A percentile compares a stretch with the other conserved stretches of the same genome.
These are phyloP conservation scores for Talaromyces rugulosus DNA, from an alignment of 2,329 filamentous ascomycete genomes.

Conservation along the genomic window DNA sequence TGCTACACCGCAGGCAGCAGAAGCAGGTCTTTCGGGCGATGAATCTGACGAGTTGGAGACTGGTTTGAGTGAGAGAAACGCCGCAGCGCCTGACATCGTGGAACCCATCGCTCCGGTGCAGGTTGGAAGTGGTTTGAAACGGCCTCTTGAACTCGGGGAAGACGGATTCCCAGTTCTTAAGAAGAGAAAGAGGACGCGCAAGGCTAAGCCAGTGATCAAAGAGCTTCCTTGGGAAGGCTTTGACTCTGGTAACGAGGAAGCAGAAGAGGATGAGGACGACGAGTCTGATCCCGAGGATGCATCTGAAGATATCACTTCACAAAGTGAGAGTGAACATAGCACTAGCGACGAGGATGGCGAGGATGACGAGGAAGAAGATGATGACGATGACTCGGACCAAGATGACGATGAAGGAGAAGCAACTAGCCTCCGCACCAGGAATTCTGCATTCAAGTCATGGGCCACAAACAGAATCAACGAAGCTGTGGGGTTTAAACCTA, in stretches of 20 bases:
- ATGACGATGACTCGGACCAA: conserved; percentile 33
- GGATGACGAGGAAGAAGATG: conserved; percentile 20
- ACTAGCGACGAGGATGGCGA: conserved; percentile 18
- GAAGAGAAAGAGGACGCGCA: conserved; percentile 70
- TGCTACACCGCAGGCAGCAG: conserved; percentile 54
- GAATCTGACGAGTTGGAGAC: conserved; percentile 27
- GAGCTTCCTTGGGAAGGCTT: conserved; percentile 47
- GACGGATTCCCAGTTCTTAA: conserved; percentile 77
- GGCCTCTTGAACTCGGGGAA: conserved; percentile 75
- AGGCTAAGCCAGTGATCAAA: conserved; percentile 31
- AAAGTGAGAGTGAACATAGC: conserved; percentile 15
- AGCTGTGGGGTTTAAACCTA: conserved; percentile 65
- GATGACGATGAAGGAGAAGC: conserved; percentile 20
- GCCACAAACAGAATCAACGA: conserved; percentile 81
- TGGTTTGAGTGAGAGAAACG: conserved; percentile 15
- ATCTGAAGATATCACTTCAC: conserved; percentile 23
- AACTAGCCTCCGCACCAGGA: conserved; percentile 29
- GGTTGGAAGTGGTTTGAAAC: conserved; percentile 74
- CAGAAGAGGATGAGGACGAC: conserved; percentile 29
- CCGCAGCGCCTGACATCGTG: conserved; percentile 29
- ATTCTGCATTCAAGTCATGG: conserved; percentile 87
- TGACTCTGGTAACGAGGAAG: conserved; percentile 37
- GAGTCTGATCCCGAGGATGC: conserved; percentile 34
- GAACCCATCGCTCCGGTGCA: conserved; percentile 48
- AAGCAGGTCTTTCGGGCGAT: conserved; percentile 30